Base-by-base conservation (phyloP, 768 basidiomycete species). In the Saitozyma sp. region DNA sequence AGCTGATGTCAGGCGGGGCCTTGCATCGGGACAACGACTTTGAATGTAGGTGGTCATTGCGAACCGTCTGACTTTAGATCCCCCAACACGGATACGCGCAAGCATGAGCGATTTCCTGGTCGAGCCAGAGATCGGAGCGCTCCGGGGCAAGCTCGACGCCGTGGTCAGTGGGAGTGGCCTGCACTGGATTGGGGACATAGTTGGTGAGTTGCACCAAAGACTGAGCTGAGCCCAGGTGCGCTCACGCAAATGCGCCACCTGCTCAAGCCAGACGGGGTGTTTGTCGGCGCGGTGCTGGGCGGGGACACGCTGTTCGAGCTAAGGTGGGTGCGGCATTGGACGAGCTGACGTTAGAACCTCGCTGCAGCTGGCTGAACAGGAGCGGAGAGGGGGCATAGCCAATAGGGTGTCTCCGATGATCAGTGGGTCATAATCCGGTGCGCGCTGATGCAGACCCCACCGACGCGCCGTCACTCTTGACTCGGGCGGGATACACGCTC, bases 131-230 rank as follows among this genome's bases (percentile, higher is more conserved):
- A 81, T 97, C 10, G 82, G 84, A 6, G 86, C 82, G 2, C 43
- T 73, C 17, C 51, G 38, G 9, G 84, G 89, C 63, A 90, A 91
- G 13, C 89, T 94, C 74, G 95, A 98, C 73, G 92, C 90, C 16
- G 86, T 97, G 51, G 87, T 96, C 29, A 94, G 92, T 11, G 94
- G 91, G 75, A 84, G 96, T 4, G 89, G 88, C 69, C 83, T 98
- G 49, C 96, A 99, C 66, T 99, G 96, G 96, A 86, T 96, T 11
- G 98, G 98, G 70, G 96, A 99, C 80, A 84, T 99, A 7, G 95
- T 93, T 64, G 92, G 94, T 91, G 40, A 37, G 83, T 70, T 17
- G 55, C 9, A 42, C 19, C 39, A 19, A 10, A 16, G 9, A 43
- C 39, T 16, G 40, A 61, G 16, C 51, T 51, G 16, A 59, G 41